Evolutionary conservation across 2,329 filamentous ascomycete species (phyloP), one percentile per base, ranked within the genome.

Genomic region (Pseudogymnoascus sp.): DNA sequence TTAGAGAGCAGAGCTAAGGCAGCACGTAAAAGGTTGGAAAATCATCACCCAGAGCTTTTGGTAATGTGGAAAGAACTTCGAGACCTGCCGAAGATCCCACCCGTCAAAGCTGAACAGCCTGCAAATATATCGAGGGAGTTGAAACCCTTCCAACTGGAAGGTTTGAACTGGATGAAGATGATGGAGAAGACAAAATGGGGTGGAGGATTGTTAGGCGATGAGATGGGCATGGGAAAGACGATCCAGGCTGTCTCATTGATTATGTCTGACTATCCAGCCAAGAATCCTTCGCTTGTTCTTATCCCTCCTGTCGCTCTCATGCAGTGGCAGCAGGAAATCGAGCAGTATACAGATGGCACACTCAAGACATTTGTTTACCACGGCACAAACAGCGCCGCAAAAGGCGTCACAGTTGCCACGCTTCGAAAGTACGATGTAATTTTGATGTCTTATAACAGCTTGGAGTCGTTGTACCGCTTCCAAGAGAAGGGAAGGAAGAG

Each of bases 151-250:
- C 94, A 99, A 71, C 85, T 96, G 4, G 89, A 97, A 74, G 94
- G 94, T 4, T 79, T 99, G 39, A 87, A 91, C 59, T 99, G 94
- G 94, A 95, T 99, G 91, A 85, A 83, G 64, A 86, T 83, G 61
- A 96, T 97, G 81, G 94, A 99, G 72, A 79, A 89, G 74, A 88
- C 85, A 0, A 77, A 88, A 39, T 97, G 92, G 82, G 90, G 86
- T 70, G 94, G 94, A 15, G 94, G 94, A 11, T 79, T 99, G 2
- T 82, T 99, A 1, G 94, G 94, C 63, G 94, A 99, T 68, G 94
- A 99, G 75, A 99, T 99, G 94, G 94, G 94, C 5, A 89, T 99
- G 76, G 94, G 94, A 58, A 99, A 99, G 78, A 99, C 94, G 0
- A 97, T 99, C 59, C 94, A 99, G 74, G 93, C 94, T 2, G 94